Evolutionary conservation across 2,329 filamentous ascomycete genomes (phyloP), one percentile per base, ranked within the genome.

Genomic region (Penicillium janthinellum): DNA sequence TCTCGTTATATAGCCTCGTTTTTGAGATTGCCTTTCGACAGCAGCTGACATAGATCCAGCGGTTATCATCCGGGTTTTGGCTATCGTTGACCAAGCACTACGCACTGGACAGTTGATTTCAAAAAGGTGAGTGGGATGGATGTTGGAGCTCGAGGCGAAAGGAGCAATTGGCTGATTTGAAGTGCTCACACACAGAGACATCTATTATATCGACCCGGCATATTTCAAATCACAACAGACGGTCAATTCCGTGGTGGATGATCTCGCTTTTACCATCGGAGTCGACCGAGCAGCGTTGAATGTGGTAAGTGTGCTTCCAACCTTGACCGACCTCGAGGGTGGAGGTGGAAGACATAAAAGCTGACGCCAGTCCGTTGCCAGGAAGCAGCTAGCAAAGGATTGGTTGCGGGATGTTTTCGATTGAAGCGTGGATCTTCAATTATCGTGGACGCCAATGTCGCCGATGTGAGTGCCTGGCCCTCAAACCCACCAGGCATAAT

Each of bases 151-250:
- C 37, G 17, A 38, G 15, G 17, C 35, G 12, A 41, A 17, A 11
- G 1, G 12, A 12, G 35, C 14, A 34, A 1, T 17, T 7, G 12
- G 4, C 28, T 28, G 5, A 41, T 14, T 5, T 15, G 15, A 3
- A 47, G 1, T 15, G 12, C n/a, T 34, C 54, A 10, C 12, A 47
- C 6, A 20, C 59, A 88, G 86, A 62, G 86, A 88, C 64, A 83
- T 89, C 34, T 89, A 85, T 66, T 89, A 89, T 68, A 82, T 80
- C 52, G 84, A 88, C 61, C 84, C 86, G 1, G 78, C 79, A 42
- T 78, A 86, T 8, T 89, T 88, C 66, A 78, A 79, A 42, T 83
- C 80, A 39, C 86, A 89, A 65, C 68, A 73, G 14, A 75, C 82
- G 1, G 85, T 89, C 3, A 83, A 88, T 70, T 77, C 77, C 53